A percentile compares a stretch with the other conserved stretches of the same genome.
These are phyloP conservation scores for Stephanodiscus triporus DNA, from an alignment of 108 stramenopile species.

Conservation along the genomic window DNA sequence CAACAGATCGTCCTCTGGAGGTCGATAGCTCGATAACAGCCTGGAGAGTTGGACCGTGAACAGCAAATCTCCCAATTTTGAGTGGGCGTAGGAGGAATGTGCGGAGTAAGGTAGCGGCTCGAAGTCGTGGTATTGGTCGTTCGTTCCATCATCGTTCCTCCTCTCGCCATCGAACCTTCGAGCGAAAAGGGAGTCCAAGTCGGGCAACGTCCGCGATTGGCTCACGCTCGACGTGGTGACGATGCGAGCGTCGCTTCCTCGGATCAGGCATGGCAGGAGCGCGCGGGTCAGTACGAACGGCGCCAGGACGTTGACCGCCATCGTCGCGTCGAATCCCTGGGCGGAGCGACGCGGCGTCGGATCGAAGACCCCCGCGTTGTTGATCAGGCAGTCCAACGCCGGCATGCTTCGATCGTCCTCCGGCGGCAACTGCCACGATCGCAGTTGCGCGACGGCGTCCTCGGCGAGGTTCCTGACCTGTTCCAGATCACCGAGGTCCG, in stretches of 20 bases:
- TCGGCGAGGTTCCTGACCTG: slow-evolving; percentile 36
- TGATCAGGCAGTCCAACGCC: slow-evolving; percentile 72
- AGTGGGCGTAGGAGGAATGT: slow-evolving; percentile 81
- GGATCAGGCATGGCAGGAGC: slow-evolving; percentile 65
- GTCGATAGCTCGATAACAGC: slow-evolving; percentile 39
- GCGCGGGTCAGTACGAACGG: slow-evolving; percentile 81
- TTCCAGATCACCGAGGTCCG: slow-evolving; percentile 46
- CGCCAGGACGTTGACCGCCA: slow-evolving; percentile 89
- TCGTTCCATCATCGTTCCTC: neutral
- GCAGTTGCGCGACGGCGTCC: slow-evolving; percentile 22
- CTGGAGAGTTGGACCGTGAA: slow-evolving; percentile 66
- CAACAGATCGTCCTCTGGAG: neutral
- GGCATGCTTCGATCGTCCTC: neutral
- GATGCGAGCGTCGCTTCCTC: slow-evolving; percentile 52
- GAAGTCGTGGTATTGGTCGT: slow-evolving; percentile 35
- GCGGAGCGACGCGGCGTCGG: slow-evolving; percentile 37
- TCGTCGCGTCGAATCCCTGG: slow-evolving; percentile 72
- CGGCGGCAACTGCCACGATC: slow-evolving; percentile 2
- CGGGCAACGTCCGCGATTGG: slow-evolving; percentile 53
- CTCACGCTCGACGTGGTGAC: slow-evolving; percentile 75
- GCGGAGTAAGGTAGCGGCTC: slow-evolving; percentile 64
- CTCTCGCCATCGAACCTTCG: slow-evolving; percentile 3
- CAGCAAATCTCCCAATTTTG: slow-evolving; percentile 79
- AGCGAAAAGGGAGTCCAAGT: slow-evolving; percentile 42
- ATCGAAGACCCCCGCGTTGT: slow-evolving; percentile 88